Conservation (phyloP, 176 grass and related monocot species). For the Hyparrhenia diplandra region DNA sequence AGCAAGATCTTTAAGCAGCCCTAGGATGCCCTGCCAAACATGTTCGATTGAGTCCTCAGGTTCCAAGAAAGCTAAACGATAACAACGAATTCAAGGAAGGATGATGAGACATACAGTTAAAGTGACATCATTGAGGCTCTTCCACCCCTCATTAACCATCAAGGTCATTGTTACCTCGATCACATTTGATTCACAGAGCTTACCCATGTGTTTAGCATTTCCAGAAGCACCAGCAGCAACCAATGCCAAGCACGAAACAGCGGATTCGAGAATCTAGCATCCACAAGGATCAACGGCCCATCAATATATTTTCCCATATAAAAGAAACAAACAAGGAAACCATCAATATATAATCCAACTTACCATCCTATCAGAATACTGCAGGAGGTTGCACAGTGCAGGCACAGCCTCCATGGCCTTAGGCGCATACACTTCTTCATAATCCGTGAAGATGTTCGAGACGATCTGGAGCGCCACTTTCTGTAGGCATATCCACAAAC, state of each 20-base stretch:
- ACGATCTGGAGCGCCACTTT: constrained; percentile 43
- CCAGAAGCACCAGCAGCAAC: not conserved
- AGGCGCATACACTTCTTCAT: not conserved
- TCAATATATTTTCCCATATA: not conserved
- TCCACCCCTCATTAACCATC: constrained; percentile 41
- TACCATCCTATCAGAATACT: constrained; percentile 42
- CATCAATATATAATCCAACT: not conserved
- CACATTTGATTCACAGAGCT: constrained; percentile 29
- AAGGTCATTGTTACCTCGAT: constrained; percentile 34
- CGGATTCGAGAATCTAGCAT: constrained; percentile 37
- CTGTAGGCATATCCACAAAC: constrained; percentile 34
- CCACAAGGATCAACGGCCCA: not conserved
- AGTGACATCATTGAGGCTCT: constrained; percentile 18
- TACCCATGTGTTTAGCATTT: constrained; percentile 37
- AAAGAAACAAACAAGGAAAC: not conserved
- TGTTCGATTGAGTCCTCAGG: not conserved
- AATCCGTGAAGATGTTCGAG: not conserved
- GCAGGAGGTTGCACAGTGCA: constrained; percentile 47
- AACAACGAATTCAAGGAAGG: not conserved
- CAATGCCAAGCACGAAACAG: constrained; percentile 35
- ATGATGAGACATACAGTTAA: constrained; percentile 37
- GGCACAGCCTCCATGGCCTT: constrained; percentile 49
- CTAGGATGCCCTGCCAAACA: constrained; percentile 38
- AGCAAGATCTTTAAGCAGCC: constrained; percentile 39
- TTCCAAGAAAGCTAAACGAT: not conserved